These are phyloP conservation scores for Prunella vulgaris DNA, from an alignment of 257 asterid species.

Conservation along the genomic window DNA sequence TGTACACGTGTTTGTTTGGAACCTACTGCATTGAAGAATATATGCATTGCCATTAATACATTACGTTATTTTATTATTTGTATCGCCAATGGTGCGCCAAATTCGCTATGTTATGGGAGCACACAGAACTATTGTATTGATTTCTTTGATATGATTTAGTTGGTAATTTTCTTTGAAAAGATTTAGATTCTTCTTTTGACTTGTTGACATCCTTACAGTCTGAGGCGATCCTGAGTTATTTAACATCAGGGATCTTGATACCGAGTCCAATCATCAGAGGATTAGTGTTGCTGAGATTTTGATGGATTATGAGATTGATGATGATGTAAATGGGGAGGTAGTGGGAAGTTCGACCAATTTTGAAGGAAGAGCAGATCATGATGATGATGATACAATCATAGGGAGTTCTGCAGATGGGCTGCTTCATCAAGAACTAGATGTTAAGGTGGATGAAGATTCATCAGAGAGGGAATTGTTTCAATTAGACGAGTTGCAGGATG, in stretches of 20 bases:
- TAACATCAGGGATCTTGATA: conserved; percentile 23
- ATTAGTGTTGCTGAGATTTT: conserved; percentile 21
- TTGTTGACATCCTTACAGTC: conserved; percentile 5
- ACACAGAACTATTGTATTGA: not conserved
- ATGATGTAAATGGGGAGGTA: conserved; percentile 63
- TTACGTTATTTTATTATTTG: not conserved
- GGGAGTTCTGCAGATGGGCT: conserved; percentile 58
- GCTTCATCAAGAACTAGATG: conserved; percentile 52
- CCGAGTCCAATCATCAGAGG: conserved; percentile 8
- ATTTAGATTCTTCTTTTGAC: conserved; percentile 4
- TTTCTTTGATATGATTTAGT: not conserved
- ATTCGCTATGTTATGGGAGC: not conserved
- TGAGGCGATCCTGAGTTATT: conserved; percentile 9
- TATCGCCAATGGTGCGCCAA: not conserved
- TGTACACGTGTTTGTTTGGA: not conserved
- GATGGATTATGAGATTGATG: conserved; percentile 88
- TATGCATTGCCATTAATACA: not conserved
- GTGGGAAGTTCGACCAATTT: conserved; percentile 63
- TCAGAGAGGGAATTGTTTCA: conserved; percentile 52
- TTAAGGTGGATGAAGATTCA: conserved; percentile 62
- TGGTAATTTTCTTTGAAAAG: not conserved
- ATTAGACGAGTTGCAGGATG: conserved; percentile 56
- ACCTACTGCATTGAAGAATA: not conserved
- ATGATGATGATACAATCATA: conserved; percentile 41
- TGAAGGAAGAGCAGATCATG: conserved; percentile 42